Evolutionary conservation across 345 rosid genomes (phyloP), one percentile per base, ranked within the genome.

Genomic region (Xanthoceras sorbifolium): DNA sequence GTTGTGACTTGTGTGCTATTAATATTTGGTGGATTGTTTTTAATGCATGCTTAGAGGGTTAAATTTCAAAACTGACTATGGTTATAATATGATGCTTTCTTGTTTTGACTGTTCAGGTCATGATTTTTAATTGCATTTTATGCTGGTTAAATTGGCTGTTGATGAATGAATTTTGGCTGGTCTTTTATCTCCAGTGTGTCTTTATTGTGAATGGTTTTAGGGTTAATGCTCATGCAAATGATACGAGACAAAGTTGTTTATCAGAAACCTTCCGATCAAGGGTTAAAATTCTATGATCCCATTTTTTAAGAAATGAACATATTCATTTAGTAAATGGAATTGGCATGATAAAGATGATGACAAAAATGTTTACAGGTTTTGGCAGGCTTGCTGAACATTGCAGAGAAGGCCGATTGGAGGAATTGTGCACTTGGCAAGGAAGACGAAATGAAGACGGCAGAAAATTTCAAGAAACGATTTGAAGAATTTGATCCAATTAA

Each of bases 341-440:
- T 14, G 40, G 36, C 25, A 11, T n/a, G 1, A 8, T 52, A 48
- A 70, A 61, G 9, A 5, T 31, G 36, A 34, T 71, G 34, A 14
- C 23, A 25, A 55, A 60, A 76, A 50, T 31, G 44, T 79, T 63
- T 78, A 80, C 92, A 93, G 99, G 98, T 95, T 71, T 75, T 95
- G 73, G 93, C 99, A 64, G 99, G 98, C 63, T 79, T 95, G 80
- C 80, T 93, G 76, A 93, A 89, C 86, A 86, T 88, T 74, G 90
- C 98, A 29, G 92, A 91, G 57, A 89, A 82, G 65, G 97, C 98
- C 40, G 97, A 95, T 72, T 93, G 99, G 98, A 92, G 90, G 78
- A 88, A 86, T 75, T 93, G 94, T 84, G 80, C 80, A 55, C 81
- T 85, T 32, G 81, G 85, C 86, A 90, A 89, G 85, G 98, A 87